Evolutionary conservation across 2,329 filamentous ascomycete species (phyloP).

Genomic region (Exophiala sideris): DNA sequence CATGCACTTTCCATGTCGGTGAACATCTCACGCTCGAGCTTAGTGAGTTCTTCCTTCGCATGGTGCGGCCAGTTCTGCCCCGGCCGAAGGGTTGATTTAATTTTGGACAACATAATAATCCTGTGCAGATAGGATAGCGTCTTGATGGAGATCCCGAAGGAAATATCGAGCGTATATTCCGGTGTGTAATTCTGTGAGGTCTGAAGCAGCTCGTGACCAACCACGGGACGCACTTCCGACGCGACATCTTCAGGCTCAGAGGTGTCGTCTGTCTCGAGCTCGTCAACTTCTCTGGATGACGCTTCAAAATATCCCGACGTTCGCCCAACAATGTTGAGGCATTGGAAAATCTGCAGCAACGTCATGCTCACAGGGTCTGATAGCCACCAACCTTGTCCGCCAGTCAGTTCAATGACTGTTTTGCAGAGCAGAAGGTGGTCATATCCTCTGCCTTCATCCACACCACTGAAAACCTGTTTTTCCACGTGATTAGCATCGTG

Average conservation of each 20-base stretch:
- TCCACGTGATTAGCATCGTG: neutral
- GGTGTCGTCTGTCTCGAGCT: too few species aligned
- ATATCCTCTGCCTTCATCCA: slow-evolving; percentile 2
- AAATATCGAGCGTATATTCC: slow-evolving; percentile 5
- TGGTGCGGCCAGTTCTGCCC: neutral
- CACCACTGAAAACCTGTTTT: slow-evolving; percentile 3
- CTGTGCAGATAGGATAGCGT: slow-evolving; percentile 5
- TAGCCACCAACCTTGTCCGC: slow-evolving; percentile 2
- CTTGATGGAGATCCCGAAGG: slow-evolving; percentile 4
- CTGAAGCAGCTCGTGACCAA: neutral
- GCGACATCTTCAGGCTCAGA: neutral
- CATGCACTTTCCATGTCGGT: neutral
- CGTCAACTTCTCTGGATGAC: neutral
- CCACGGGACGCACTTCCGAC: neutral
- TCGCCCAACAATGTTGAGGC: slow-evolving; percentile 1
- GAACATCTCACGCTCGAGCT: neutral
- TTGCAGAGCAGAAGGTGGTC: slow-evolving; percentile 2
- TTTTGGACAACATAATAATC: neutral
- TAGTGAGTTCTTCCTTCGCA: neutral
- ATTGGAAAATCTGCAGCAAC: slow-evolving; percentile 6
- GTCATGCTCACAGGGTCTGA: neutral
- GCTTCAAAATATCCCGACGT: slow-evolving; percentile 2
- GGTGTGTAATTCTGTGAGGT: neutral
- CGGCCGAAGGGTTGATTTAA: neutral
- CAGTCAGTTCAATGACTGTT: slow-evolving; percentile 1